A percentile compares a stretch with the other conserved stretches of the same genome.
Evolutionary conservation across 1,139 yeast species (phyloP).

Genomic region (Starmera stellimalicola): DNA sequence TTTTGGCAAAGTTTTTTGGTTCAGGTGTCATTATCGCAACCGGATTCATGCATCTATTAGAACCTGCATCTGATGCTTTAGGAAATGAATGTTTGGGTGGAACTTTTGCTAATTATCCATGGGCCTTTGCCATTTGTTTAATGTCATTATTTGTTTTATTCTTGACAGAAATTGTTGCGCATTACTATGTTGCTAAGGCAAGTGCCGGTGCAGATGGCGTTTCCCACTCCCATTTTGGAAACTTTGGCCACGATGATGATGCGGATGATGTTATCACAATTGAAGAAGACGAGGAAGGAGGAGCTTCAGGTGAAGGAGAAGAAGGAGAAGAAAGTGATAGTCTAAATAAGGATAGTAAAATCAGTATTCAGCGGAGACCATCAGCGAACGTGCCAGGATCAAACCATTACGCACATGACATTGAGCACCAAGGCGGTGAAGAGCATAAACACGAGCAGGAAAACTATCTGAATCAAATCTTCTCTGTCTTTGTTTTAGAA

Average conservation of each 20-base stretch:
- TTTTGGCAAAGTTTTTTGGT: slow-evolving; percentile 76
- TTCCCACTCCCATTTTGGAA: slow-evolving; percentile 47
- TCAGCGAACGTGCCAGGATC: slow-evolving; percentile 18
- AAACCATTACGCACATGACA: slow-evolving; percentile 39
- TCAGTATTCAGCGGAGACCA: background rate
- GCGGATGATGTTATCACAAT: slow-evolving; percentile 10
- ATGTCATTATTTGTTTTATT: slow-evolving; percentile 43
- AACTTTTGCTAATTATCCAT: slow-evolving; percentile 46
- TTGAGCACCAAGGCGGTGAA: slow-evolving; percentile 41
- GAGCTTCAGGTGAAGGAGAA: background rate
- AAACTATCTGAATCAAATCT: slow-evolving; percentile 27
- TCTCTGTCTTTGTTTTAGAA: slow-evolving; percentile 57
- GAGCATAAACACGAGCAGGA: slow-evolving; percentile 16
- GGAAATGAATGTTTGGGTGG: slow-evolving; percentile 45
- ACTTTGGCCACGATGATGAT: slow-evolving; percentile 21
- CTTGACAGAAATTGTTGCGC: slow-evolving; percentile 47
- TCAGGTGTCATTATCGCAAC: slow-evolving; percentile 91
- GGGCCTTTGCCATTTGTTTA: slow-evolving; percentile 57
- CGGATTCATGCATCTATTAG: slow-evolving; percentile 74
- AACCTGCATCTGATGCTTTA: slow-evolving; percentile 61
- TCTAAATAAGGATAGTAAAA: slow-evolving; percentile 1
- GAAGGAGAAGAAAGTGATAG: slow-evolving; percentile 1
- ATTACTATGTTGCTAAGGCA: slow-evolving; percentile 30
- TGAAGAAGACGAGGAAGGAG: slow-evolving; percentile 4
- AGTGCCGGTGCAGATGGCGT: slow-evolving; percentile 29